Base-by-base conservation (phyloP, 306 rosid species). In the Alnus rubra region DNA sequence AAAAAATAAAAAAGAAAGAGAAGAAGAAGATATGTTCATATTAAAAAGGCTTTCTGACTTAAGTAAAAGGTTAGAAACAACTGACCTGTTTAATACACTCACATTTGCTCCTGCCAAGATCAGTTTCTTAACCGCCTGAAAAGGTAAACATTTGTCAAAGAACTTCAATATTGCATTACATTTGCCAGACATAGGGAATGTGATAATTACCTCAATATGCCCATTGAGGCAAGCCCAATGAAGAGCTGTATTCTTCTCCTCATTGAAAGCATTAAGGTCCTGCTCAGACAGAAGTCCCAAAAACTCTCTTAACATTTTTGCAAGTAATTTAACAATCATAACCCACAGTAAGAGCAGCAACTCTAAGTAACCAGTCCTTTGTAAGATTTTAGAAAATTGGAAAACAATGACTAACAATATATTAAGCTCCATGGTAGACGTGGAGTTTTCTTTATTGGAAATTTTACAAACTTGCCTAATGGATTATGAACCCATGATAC, bases 201-300 rank as follows among this genome's bases (percentile, higher is more conserved):
- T 5, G 62, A 54, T 4, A 47, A 55, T 81, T 81, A 93, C 98
- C 92, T 92, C 95, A 31, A 92, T 35, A 86, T 88, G 97, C n/a
- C 98, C 98, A 83, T 94, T 94, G 75, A 94, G 97, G 80, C 97
- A 92, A 44, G 97, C 98, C 98, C 98, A 94, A 70, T 94, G 98
- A 79, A 94, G 85, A 47, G 98, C 94, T 48, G 97, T 89, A 81
- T 91, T 94, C 77, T 85, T 92, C 85, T 94, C 97, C 74, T 65
- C 88, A n/a, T 94, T 94, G 60, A 81, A 71, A 75, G 90, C 84
- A 88, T 91, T 92, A 76, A 94, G 81, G 71, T 88, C 93, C 98
- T 92, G 92, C 64, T 51, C 69, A 31, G 37, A 52, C 74, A 77
- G 37, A 72, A 33, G 78, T 49, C 54, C 60, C 63, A 72, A 60